These are phyloP conservation scores for peach (Prunus persica) DNA, from an alignment of 306 rosid genomes.

Conservation along the genomic window DNA sequence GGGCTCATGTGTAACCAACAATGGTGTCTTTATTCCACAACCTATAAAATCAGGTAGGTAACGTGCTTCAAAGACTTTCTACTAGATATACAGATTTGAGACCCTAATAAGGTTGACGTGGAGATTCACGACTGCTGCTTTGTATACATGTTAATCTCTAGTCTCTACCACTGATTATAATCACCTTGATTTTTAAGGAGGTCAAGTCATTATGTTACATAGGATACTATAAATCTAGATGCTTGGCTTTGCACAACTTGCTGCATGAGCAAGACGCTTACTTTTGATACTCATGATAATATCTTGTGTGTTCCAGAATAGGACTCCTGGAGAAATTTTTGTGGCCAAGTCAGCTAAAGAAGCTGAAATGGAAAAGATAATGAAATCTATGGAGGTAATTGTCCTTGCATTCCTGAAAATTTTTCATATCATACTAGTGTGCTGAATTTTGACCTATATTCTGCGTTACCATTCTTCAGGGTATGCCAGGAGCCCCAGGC, in stretches of 20 bases:
- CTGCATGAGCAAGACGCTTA: neutral
- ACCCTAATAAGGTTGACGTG: neutral
- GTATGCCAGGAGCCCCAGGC: slow-evolving; percentile 99
- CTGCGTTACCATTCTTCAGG: slow-evolving; percentile 47
- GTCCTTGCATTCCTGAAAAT: neutral
- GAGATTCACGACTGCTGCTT: neutral
- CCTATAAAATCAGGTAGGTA: too few relatives aligned
- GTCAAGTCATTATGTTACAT: neutral
- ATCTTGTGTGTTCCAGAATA: slow-evolving; percentile 45
- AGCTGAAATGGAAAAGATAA: slow-evolving; percentile 87
- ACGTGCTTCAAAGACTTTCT: neutral
- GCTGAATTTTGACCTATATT: slow-evolving; percentile 4
- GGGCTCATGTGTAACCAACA: neutral
- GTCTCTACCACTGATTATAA: neutral
- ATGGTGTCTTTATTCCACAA: neutral
- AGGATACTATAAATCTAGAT: neutral
- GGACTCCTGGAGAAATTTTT: slow-evolving; percentile 86
- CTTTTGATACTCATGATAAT: neutral
- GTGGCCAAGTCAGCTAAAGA: slow-evolving; percentile 82
- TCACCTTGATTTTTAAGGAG: neutral
- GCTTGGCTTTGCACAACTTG: neutral
- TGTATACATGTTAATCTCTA: neutral
- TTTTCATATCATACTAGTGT: neutral
- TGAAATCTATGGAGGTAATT: slow-evolving; percentile 93
- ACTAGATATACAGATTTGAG: neutral